A percentile compares a stretch with the other conserved stretches of the same genome.
phyloP scores from a whole-genome alignment of 2,329 filamentous ascomycete genomes.

The Penicillium italicum region DNA sequence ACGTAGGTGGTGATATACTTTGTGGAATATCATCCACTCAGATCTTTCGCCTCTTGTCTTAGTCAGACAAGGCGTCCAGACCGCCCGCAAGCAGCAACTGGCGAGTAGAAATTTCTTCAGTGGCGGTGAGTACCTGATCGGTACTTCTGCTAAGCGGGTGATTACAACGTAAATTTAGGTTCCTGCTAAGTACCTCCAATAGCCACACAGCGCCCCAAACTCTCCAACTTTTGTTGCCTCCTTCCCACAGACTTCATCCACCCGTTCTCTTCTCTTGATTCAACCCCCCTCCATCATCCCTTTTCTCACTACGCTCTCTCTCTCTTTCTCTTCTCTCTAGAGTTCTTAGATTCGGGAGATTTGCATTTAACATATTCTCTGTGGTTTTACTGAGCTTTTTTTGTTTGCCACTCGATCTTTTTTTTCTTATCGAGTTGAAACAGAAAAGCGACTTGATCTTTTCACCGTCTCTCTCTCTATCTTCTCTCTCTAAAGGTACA shows the following conservation, averaged over 20 bases:
- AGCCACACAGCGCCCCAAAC: conserved; percentile 7
- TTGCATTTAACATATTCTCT: conserved; percentile 28
- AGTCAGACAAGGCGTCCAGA: conserved; percentile 12
- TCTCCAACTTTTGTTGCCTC: conserved; percentile 26
- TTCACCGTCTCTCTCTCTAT: conserved; percentile 24
- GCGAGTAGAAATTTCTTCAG: conserved; percentile 15
- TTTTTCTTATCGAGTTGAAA: conserved; percentile 21
- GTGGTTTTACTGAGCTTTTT: conserved; percentile 17
- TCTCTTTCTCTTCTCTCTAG: conserved; percentile 27
- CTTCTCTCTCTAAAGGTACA: conserved; percentile 8
- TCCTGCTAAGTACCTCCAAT: background rate
- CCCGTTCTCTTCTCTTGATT: conserved; percentile 21
- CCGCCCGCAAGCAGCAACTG: conserved; percentile 15
- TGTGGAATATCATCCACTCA: conserved; percentile 5
- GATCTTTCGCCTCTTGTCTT: conserved; percentile 6
- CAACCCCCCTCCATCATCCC: conserved; percentile 21
- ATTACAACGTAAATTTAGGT: background rate
- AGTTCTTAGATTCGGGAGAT: conserved; percentile 31
- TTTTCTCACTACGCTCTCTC: conserved; percentile 25
- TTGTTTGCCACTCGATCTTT: conserved; percentile 24
- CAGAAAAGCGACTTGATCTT: conserved; percentile 20
- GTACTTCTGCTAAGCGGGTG: background rate
- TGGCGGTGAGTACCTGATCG: conserved; percentile 7
- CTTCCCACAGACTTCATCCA: conserved; percentile 23
- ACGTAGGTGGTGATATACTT: conserved; percentile 7